Evolutionary conservation across 2,329 filamentous ascomycete genomes (phyloP), one percentile per base, ranked within the genome.

Genomic region (Fusarium napiforme): DNA sequence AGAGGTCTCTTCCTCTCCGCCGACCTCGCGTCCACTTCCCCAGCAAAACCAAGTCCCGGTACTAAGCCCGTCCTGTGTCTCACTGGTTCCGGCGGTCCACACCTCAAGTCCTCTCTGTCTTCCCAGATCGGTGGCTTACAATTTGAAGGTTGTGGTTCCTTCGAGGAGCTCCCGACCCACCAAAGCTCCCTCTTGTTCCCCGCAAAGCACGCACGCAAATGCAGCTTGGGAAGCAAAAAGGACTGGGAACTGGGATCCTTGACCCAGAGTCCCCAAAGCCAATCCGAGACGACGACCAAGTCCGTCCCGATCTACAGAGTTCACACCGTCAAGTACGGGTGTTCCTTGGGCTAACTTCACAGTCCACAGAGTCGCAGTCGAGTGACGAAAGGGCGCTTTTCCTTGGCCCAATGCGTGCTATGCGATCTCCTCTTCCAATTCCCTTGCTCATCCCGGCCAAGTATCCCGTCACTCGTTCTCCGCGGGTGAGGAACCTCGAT

Each of bases 261-360:
- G 21, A 16, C 26, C 40, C 30, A 34, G 43, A 36, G 15, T 15
- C 23, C 43, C 43, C 19, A 30, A 50, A 59, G 56, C 65, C 62
- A 69, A 61, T 67, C 50, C 49, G 67, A 60, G 47, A 52, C 34
- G 42, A 60, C 53, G 47, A 57, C 68, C 71, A 74, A 74, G 71
- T 76, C 77, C 77, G 77, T 78, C 77, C 70, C 74, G 74, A 78
- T 78, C 71, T 47, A 49, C 67, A 72, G 59, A 78, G 68, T 76
- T 78, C 77, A 78, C 77, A 78, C 77, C 73, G 77, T 78, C 73
- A 67, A 46, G 45, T 62, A 57, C 75, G 69, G 67, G 67, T 55
- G 46, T 55, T 64, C 52, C 64, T 60, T 66, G 53, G 65, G 53
- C 72, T 64, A 60, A 49, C 28, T 56, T 75, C 76, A 77, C 76